These are phyloP conservation scores for Coleophoma crateriformis DNA, from an alignment of 2,329 filamentous ascomycete genomes.

Conservation along the genomic window DNA sequence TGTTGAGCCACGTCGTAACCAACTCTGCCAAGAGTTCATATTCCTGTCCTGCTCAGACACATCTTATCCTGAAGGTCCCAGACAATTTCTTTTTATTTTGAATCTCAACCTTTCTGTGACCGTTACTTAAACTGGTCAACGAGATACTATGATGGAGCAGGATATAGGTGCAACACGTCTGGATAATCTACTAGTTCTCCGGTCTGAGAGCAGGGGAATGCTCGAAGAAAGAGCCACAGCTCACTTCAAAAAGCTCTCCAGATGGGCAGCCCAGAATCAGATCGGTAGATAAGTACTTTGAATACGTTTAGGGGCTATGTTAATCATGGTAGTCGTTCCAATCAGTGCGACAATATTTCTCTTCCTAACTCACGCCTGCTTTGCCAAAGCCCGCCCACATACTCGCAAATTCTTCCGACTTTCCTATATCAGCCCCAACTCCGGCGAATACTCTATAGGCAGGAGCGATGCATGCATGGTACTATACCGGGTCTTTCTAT, in stretches of 20 bases:
- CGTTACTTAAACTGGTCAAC: too few species aligned
- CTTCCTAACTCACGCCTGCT: constrained; percentile 70
- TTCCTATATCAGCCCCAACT: constrained; percentile 67
- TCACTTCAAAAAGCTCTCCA: neutral
- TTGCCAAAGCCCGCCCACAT: constrained; percentile 68
- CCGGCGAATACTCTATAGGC: constrained; percentile 67
- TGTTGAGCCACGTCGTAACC: too few species aligned
- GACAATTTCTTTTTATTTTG: too few species aligned
- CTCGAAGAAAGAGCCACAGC: neutral
- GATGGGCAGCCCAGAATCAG: neutral
- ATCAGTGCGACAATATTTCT: constrained; percentile 78
- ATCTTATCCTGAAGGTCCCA: too few species aligned
- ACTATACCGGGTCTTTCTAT: constrained; percentile 68
- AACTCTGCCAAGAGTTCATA: too few species aligned
- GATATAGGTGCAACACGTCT: too few species aligned
- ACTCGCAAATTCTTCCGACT: constrained; percentile 78
- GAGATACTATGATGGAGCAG: too few species aligned
- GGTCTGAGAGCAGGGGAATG: neutral
- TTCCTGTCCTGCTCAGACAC: too few species aligned
- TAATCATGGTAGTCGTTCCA: constrained; percentile 56
- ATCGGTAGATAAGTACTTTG: neutral
- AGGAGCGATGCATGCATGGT: constrained; percentile 72
- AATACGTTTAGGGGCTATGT: neutral
- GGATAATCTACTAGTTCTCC: too few species aligned
- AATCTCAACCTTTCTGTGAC: too few species aligned